Conservation (phyloP, 441 rosid genomes). For the Syzygium syzygioides region DNA sequence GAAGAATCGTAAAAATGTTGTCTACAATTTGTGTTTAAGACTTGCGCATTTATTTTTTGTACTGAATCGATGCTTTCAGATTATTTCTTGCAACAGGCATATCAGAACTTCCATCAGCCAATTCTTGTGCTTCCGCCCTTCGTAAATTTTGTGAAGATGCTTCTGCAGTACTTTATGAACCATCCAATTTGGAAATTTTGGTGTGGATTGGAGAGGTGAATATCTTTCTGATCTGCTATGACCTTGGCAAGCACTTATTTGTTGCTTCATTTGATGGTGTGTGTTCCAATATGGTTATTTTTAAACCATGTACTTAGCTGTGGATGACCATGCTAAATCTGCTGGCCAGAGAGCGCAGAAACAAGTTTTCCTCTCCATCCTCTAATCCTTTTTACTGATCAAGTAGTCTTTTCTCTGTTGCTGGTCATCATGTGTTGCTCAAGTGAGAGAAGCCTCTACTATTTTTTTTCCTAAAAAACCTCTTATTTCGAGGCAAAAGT, state of each 20-base stretch:
- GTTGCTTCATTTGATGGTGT: neutral
- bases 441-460: neutral
- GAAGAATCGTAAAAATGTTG: neutral
- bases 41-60: slow-evolving; percentile 13
- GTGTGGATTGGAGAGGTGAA: slow-evolving; percentile 93
- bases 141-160: slow-evolving; percentile 92
- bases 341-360: neutral
- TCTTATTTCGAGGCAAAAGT: neutral
- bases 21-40: neutral
- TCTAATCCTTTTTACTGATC: neutral
- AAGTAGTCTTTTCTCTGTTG: neutral
- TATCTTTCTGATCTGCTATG: neutral
- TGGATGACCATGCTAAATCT: neutral
- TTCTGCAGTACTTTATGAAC: slow-evolving; percentile 59
- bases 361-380: neutral
- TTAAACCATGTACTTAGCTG: neutral
- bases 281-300: neutral
- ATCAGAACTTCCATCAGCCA: slow-evolving; percentile 65
- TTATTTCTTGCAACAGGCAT: slow-evolving; percentile 95
- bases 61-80: slow-evolving; percentile 62
- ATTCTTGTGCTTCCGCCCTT: slow-evolving; percentile 84
- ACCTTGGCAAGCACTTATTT: neutral
- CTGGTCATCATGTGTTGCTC: neutral
- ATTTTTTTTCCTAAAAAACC: neutral
- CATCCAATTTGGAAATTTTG: slow-evolving; percentile 83